phyloP scores from a whole-genome alignment of 2,329 filamentous ascomycete species.

The Colletotrichum echinochloae region DNA sequence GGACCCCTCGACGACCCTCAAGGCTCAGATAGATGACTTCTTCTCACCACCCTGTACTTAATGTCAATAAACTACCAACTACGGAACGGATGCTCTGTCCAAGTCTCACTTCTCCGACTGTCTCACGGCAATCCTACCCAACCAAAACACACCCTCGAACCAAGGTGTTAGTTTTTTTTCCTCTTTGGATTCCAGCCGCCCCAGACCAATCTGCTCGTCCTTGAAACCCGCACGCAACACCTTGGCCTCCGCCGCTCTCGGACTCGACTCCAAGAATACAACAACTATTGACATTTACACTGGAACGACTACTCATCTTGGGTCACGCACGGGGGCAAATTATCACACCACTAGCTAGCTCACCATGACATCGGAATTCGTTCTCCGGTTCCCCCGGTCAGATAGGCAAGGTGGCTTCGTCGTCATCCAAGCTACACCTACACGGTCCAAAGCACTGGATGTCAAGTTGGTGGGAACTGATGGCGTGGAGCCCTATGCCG shows the following conservation, averaged over 20 bases:
- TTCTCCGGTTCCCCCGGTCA: constrained; percentile 71
- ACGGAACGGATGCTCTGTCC: constrained; percentile 4
- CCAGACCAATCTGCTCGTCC: constrained; percentile 15
- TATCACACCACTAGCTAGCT: constrained; percentile 9
- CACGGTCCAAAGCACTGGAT: constrained; percentile 66
- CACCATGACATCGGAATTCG: constrained; percentile 42
- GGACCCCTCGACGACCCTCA: constrained; percentile 18
- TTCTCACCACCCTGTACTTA: constrained; percentile 14
- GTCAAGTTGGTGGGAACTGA: constrained; percentile 77
- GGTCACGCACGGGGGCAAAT: constrained; percentile 12
- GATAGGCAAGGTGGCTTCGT: constrained; percentile 66
- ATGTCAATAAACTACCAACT: constrained; percentile 24
- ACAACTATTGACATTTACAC: constrained; percentile 8
- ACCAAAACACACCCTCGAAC: constrained; percentile 3
- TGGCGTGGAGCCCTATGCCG: constrained; percentile 69
- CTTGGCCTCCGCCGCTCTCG: neutral
- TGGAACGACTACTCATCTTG: constrained; percentile 21
- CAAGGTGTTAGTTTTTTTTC: neutral
- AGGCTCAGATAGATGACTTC: constrained; percentile 26
- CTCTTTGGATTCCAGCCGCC: constrained; percentile 13
- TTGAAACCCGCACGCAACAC: constrained; percentile 12
- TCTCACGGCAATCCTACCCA: constrained; percentile 11
- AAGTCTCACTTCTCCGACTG: constrained; percentile 10
- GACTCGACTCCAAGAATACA: neutral
- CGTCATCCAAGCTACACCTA: constrained; percentile 69